These are phyloP conservation scores for Athelia psychrophila DNA, from an alignment of 1,284 basidiomycete species.

Conservation along the genomic window DNA sequence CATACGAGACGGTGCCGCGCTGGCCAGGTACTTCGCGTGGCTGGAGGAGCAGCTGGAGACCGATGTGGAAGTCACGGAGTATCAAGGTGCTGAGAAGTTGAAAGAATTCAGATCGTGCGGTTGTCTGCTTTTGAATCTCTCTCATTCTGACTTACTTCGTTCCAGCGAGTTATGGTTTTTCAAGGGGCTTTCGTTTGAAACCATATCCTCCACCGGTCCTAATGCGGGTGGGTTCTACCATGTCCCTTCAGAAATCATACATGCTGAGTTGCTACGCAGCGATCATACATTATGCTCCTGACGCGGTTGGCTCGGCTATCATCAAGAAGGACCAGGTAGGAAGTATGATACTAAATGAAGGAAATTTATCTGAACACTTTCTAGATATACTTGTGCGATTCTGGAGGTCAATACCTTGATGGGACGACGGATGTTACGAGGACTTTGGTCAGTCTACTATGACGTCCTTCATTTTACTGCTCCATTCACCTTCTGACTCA, in stretches of 20 bases:
- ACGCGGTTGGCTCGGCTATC: constrained; percentile 68
- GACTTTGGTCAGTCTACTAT: constrained; percentile 62
- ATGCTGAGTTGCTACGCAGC: constrained; percentile 39
- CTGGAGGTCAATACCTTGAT: constrained; percentile 91
- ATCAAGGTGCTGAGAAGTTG: constrained; percentile 77
- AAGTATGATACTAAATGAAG: background rate
- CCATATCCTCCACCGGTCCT: constrained; percentile 89
- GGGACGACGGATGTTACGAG: constrained; percentile 96
- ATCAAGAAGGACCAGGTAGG: constrained; percentile 73
- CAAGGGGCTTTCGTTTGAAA: constrained; percentile 87
- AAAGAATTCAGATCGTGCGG: constrained; percentile 80
- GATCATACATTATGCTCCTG: constrained; percentile 92
- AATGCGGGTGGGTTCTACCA: constrained; percentile 67
- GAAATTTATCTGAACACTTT: constrained; percentile 2
- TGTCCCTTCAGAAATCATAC: constrained; percentile 1
- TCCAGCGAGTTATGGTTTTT: constrained; percentile 71
- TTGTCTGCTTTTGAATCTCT: no score
- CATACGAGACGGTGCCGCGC: constrained; percentile 87
- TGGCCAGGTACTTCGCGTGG: constrained; percentile 92
- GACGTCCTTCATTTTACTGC: background rate
- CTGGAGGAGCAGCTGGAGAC: constrained; percentile 79
- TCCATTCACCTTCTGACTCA: constrained; percentile 4
- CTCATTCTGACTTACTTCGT: no score
- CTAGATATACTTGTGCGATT: constrained; percentile 93
- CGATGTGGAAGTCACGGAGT: constrained; percentile 74